A percentile compares a stretch with the other conserved stretches of the same genome.
phyloP scores from a whole-genome alignment of 2,329 filamentous ascomycete genomes.

The Apiospora pterosperma region DNA sequence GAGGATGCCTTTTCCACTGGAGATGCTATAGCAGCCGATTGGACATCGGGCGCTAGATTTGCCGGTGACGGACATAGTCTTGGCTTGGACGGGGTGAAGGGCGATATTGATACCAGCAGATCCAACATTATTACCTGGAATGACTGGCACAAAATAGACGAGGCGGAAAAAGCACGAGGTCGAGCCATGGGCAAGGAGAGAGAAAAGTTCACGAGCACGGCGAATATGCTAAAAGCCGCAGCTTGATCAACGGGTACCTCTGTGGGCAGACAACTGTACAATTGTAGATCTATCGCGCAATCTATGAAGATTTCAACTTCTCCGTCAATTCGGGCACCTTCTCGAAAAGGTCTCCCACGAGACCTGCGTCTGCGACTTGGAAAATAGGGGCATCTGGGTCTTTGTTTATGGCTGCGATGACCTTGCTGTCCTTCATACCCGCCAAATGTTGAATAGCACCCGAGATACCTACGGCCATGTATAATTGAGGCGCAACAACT shows the following conservation, averaged over 20 bases:
- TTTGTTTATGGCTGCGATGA: slow-evolving; percentile 98
- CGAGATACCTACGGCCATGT: slow-evolving; percentile 92
- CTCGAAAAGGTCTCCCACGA: slow-evolving; percentile 94
- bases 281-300: not conserved
- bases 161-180: slow-evolving; percentile 69
- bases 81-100: slow-evolving; percentile 76
- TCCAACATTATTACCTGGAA: slow-evolving; percentile 71
- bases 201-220: slow-evolving; percentile 61
- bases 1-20: slow-evolving; percentile 87
- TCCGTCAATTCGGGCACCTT: slow-evolving; percentile 94
- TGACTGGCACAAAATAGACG: slow-evolving; percentile 82
- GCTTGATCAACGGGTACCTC: slow-evolving; percentile 22
- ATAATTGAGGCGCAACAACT: slow-evolving; percentile 94
- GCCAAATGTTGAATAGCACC: slow-evolving; percentile 97
- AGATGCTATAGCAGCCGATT: slow-evolving; percentile 80
- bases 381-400: slow-evolving; percentile 96
- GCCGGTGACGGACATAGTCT: slow-evolving; percentile 23
- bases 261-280: slow-evolving; percentile 8
- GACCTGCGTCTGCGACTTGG: slow-evolving; percentile 92
- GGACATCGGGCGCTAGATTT: slow-evolving; percentile 46
- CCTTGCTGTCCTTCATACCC: slow-evolving; percentile 99
- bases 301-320: slow-evolving; percentile 67
- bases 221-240: slow-evolving; percentile 56
- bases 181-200: slow-evolving; percentile 68
- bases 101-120: slow-evolving; percentile 52